phyloP scores from a whole-genome alignment of 2,329 filamentous ascomycete genomes.

The Colletotrichum ledebouriae region DNA sequence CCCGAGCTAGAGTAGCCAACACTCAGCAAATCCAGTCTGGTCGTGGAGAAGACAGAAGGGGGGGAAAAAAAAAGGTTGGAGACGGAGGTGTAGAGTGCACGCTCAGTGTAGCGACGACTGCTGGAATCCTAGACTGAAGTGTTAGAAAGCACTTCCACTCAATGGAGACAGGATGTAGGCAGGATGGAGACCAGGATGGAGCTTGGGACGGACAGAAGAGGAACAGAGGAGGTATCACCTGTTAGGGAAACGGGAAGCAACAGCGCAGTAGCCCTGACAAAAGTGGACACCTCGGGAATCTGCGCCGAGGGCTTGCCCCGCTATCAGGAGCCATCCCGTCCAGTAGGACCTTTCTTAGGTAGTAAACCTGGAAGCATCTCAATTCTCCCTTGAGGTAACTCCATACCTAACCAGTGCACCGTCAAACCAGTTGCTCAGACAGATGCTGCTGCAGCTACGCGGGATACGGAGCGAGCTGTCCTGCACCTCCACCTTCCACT shows the following conservation, averaged over 20 bases:
- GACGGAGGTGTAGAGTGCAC: not conserved
- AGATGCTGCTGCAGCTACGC: not conserved
- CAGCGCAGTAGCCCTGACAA: not conserved
- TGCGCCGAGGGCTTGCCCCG: conserved; percentile 22
- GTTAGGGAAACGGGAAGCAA: not conserved
- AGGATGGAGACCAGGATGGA: not conserved
- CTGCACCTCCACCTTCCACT: conserved; percentile 1
- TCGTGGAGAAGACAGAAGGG: conserved; percentile 17
- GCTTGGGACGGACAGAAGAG: not conserved
- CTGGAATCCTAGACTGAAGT: conserved; percentile 15
- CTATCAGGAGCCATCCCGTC: conserved; percentile 9
- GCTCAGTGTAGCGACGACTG: not conserved
- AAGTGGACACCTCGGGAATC: not conserved
- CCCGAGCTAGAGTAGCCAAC: not conserved
- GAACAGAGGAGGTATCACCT: not conserved
- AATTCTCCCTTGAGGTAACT: not conserved
- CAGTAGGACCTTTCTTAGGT: conserved; percentile 29
- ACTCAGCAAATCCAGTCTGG: conserved; percentile 19
- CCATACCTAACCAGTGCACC: too few species aligned
- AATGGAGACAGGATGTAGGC: conserved; percentile 11
- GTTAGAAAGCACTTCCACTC: conserved; percentile 18
- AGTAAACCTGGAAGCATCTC: not conserved
- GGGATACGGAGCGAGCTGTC: conserved; percentile 2
- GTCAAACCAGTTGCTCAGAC: not conserved
- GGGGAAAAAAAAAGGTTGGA: conserved; percentile 21